Conservation (phyloP, 495 filamentous ascomycete species). For the Penicillium samsonianum region DNA sequence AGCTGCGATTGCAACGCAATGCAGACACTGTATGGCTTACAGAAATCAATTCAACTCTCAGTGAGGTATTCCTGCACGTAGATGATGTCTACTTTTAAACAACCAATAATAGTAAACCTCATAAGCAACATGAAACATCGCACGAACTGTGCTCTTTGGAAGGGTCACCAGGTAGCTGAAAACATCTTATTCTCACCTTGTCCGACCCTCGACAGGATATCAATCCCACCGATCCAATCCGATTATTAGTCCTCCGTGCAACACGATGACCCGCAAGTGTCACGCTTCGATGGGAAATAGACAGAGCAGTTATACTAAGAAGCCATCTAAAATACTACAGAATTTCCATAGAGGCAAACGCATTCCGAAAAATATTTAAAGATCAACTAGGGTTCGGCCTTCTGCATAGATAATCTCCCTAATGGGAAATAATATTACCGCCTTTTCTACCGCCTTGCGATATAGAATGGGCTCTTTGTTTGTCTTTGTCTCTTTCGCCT, state of each 20-base stretch:
- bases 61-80: not conserved
- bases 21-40: not conserved
- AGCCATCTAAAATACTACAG: not conserved
- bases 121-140: not conserved
- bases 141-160: not conserved
- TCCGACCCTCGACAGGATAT: constrained; percentile 11
- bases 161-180: constrained; percentile 1
- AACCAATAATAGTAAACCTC: not conserved
- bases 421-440: not conserved
- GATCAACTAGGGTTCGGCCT: constrained; percentile 2
- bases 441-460: not conserved
- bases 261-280: not conserved
- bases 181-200: constrained; percentile 6
- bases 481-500: not conserved
- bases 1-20: constrained; percentile 1
- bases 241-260: not conserved
- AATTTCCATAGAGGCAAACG: not conserved
- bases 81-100: not conserved
- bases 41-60: constrained; percentile 5
- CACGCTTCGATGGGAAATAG: not conserved
- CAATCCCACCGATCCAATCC: constrained; percentile 12
- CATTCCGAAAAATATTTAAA: not conserved
- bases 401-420: not conserved
- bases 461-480: not conserved
- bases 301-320: not conserved